Base-by-base conservation (phyloP, 495 filamentous ascomycete genomes). In the Trichoderma gamsii region DNA sequence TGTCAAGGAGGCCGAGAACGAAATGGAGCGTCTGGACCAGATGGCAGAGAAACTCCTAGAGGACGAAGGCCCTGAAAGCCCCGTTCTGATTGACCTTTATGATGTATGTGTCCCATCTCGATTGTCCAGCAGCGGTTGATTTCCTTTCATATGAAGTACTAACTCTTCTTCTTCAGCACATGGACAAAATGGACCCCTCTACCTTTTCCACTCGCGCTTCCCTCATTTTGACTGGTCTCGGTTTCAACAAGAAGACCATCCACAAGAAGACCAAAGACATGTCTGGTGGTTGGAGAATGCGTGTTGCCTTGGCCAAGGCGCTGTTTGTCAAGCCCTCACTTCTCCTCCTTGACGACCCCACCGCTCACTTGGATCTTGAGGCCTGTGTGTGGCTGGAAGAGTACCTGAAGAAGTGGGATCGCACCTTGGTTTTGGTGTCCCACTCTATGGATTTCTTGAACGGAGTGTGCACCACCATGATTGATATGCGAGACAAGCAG, bases 231-330 rank as follows among this genome's bases (percentile, higher is more conserved):
- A 99, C 95, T 52, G 95, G 95, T 93, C 91, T 99, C 52, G 95
- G 95, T 70, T 99, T 99, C 86, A 97, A 98, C 88, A 97, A 97
- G 82, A 78, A 72, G 38, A 99, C 95, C 41, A 98, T 99, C 75
- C 82, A 94, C 78, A 99, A 99, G 86, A 96, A 92, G 86, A 99
- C 95, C 70, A 99, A 97, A 87, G 95, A 99, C 75, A 99, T 99
- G 95, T 99, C 95, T 71, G 95, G 95, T 89, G 95, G 95, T 70
- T 99, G 95, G 95, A 87, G 96, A 82, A 99, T 99, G 95, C 91
- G 95, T 85, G 95, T 99, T 38, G 95, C 95, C 41, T 87, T 99
- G 51, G 95, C 85, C 73, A 99, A 98, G 85, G 96, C 95, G 38
- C 89, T 99, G 63, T 99, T 99, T 84, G 94, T 99, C 79, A 96